These are phyloP conservation scores for Jaapia argillacea DNA, from an alignment of 768 basidiomycete species.

Conservation along the genomic window DNA sequence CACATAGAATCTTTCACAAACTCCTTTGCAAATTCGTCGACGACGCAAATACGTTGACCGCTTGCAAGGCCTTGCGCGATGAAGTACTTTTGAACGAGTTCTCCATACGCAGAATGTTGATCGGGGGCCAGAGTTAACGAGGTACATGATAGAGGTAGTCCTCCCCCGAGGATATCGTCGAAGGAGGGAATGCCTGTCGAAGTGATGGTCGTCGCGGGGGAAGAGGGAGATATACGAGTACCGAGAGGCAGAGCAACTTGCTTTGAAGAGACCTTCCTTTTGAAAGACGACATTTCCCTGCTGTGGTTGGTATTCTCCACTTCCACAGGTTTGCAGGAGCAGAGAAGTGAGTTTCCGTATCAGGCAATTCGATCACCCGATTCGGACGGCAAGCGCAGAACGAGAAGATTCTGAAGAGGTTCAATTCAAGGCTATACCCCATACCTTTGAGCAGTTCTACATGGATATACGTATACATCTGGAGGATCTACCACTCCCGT, in stretches of 20 bases:
- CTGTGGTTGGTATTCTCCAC: too few relatives aligned
- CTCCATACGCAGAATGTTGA: constrained; percentile 74
- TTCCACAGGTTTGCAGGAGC: too few relatives aligned
- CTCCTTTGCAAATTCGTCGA: constrained; percentile 45
- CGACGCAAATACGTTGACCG: constrained; percentile 58
- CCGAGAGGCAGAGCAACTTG: constrained; percentile 33
- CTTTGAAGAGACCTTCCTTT: constrained; percentile 44
- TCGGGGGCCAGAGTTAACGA: constrained; percentile 77
- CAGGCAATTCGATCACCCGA: too few relatives aligned
- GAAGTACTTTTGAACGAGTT: constrained; percentile 82
- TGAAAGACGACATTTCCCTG: constrained; percentile 85
- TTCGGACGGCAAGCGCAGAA: too few relatives aligned
- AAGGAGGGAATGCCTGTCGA: constrained; percentile 90
- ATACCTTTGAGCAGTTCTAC: too few relatives aligned
- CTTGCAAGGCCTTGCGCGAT: constrained; percentile 76
- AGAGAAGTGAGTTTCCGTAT: too few relatives aligned
- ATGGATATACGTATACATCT: too few relatives aligned
- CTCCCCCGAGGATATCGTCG: constrained; percentile 92
- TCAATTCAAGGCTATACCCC: too few relatives aligned
- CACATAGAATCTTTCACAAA: constrained; percentile 79
- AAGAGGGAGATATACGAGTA: constrained; percentile 48
- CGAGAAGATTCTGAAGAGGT: too few relatives aligned
- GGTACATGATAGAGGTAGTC: constrained; percentile 73
- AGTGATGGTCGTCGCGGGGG: constrained; percentile 43
- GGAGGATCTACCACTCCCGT: too few relatives aligned